phyloP scores from a whole-genome alignment of 768 basidiomycete species.

The Lactarius sp. region DNA sequence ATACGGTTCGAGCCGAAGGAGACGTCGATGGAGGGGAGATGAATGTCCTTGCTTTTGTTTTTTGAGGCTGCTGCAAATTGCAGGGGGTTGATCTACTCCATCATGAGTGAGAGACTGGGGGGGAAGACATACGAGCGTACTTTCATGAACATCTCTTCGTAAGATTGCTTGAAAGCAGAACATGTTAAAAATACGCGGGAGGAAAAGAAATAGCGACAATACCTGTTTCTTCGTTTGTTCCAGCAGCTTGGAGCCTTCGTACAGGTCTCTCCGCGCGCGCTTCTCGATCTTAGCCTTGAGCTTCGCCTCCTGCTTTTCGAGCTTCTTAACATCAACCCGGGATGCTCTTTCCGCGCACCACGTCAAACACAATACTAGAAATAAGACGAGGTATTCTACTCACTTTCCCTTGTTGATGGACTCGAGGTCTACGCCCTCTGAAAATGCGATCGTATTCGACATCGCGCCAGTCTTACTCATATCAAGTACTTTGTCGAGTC shows the following conservation, averaged over 20 bases:
- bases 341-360: constrained; percentile 54
- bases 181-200: background rate
- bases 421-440: constrained; percentile 83
- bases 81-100: constrained; percentile 78
- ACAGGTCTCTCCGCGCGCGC: constrained; percentile 81
- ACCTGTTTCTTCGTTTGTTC: constrained; percentile 91
- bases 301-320: constrained; percentile 97
- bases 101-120: background rate
- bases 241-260: constrained; percentile 93
- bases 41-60: constrained; percentile 97
- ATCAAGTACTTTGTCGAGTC: constrained; percentile 83
- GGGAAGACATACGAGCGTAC: constrained; percentile 33
- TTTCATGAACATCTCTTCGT: constrained; percentile 99
- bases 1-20: constrained; percentile 95
- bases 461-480: constrained; percentile 75
- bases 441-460: constrained; percentile 72
- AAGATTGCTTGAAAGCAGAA: constrained; percentile 66
- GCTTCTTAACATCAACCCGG: constrained; percentile 89
- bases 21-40: constrained; percentile 92
- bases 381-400: constrained; percentile 20
- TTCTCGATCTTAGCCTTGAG: constrained; percentile 98
- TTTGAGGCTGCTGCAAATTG: constrained; percentile 72
- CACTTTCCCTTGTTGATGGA: constrained; percentile 94
- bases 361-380: background rate
- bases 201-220: constrained; percentile 18